Evolutionary conservation across 2,329 filamentous ascomycete genomes (phyloP).

Genomic region (Pseudonectria buxi): DNA sequence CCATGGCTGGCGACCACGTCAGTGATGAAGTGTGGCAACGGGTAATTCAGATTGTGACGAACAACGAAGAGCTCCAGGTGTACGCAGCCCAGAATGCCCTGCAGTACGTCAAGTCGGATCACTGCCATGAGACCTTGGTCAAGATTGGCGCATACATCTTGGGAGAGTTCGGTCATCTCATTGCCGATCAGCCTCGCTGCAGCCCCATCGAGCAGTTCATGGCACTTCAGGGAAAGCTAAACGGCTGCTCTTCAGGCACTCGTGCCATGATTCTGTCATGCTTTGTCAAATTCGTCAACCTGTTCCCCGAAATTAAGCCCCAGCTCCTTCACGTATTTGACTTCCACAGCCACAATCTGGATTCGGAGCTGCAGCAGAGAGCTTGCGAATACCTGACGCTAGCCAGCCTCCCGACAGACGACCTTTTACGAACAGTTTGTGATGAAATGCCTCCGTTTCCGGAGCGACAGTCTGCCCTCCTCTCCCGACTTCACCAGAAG

Average conservation of each 20-base stretch:
- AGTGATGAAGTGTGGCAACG: constrained; percentile 99
- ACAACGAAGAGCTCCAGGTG: constrained; percentile 96
- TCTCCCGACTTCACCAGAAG: constrained; percentile 91
- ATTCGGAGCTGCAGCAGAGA: constrained; percentile 91
- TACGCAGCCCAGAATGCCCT: constrained; percentile 93
- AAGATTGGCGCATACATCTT: constrained; percentile 97
- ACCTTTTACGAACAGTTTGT: constrained; percentile 85
- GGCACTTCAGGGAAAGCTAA: constrained; percentile 83
- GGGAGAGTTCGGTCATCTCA: constrained; percentile 93
- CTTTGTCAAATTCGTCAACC: constrained; percentile 95
- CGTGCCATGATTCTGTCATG: constrained; percentile 90
- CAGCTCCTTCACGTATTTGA: constrained; percentile 87
- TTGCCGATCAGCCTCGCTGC: constrained; percentile 85
- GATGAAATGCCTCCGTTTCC: constrained; percentile 99
- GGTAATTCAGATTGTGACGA: constrained; percentile 97
- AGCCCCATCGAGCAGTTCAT: constrained; percentile 97
- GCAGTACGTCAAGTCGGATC: constrained; percentile 84
- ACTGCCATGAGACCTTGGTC: constrained; percentile 93
- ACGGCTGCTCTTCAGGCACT: constrained; percentile 80
- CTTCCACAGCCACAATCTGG: constrained; percentile 87
- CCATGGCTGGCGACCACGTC: constrained; percentile 95
- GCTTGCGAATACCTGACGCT: constrained; percentile 91
- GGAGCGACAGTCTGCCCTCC: constrained; percentile 81
- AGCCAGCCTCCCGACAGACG: constrained; percentile 79
- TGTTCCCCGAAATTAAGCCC: constrained; percentile 97